These are phyloP conservation scores for Xanthoconium separans DNA, from an alignment of 1,284 basidiomycete genomes.

Conservation along the genomic window DNA sequence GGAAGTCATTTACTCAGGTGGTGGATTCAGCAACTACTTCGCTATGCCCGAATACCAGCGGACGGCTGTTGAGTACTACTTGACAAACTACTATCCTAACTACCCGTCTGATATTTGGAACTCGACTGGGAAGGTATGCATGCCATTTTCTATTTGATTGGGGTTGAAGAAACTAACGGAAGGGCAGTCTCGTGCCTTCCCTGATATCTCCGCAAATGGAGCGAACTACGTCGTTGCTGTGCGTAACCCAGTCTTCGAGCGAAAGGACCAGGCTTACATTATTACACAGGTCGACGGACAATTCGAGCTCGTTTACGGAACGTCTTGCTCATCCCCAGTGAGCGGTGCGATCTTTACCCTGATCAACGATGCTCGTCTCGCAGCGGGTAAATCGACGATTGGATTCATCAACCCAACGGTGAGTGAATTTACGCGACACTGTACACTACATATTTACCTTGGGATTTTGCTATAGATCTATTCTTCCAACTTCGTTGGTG, in stretches of 20 bases:
- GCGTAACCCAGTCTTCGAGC: not conserved
- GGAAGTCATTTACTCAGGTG: slow-evolving; percentile 37
- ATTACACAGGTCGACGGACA: slow-evolving; percentile 32
- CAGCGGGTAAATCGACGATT: slow-evolving; percentile 36
- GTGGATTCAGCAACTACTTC: slow-evolving; percentile 45
- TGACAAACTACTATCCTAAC: slow-evolving; percentile 31
- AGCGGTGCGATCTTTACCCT: slow-evolving; percentile 42
- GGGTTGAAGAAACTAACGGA: not conserved
- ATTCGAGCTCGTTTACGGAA: slow-evolving; percentile 36
- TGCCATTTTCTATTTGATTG: slow-evolving; percentile 20
- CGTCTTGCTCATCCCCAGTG: slow-evolving; percentile 38
- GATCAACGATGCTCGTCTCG: slow-evolving; percentile 45
- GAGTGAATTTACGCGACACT: not conserved
- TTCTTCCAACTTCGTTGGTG: slow-evolving; percentile 10
- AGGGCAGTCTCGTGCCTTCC: slow-evolving; percentile 39
- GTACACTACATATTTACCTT: not conserved
- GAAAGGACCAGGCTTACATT: not conserved
- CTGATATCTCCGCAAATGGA: slow-evolving; percentile 40
- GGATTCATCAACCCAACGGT: slow-evolving; percentile 37
- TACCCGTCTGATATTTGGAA: slow-evolving; percentile 41
- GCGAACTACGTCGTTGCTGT: slow-evolving; percentile 43
- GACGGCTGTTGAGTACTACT: slow-evolving; percentile 31
- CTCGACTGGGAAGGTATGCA: slow-evolving; percentile 38
- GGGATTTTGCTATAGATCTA: slow-evolving; percentile 13
- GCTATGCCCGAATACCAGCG: slow-evolving; percentile 38